phyloP scores from a whole-genome alignment of 768 basidiomycete genomes.

The Termitomyces bulborhizus region DNA sequence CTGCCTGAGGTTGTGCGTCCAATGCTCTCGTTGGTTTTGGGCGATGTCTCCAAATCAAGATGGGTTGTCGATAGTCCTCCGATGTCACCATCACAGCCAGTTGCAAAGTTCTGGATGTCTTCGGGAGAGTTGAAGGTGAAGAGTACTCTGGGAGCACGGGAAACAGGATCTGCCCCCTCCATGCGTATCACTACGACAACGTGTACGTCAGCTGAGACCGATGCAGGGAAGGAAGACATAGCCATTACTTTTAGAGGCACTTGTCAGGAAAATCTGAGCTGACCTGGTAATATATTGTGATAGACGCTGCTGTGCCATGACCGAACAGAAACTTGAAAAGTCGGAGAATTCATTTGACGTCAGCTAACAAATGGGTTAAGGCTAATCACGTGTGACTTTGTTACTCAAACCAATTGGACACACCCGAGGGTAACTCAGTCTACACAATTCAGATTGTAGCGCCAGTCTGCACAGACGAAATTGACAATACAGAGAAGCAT shows the following conservation, averaged over 20 bases:
- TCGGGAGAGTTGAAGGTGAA: slow-evolving; percentile 56
- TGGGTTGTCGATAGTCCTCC: slow-evolving; percentile 79
- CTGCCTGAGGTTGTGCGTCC: slow-evolving; percentile 49
- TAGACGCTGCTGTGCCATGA: slow-evolving; percentile 26
- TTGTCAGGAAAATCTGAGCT: slow-evolving; percentile 28
- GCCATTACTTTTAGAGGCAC: slow-evolving; percentile 27
- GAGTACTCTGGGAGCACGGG: slow-evolving; percentile 56
- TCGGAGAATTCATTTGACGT: slow-evolving; percentile 1
- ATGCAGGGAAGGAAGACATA: neutral
- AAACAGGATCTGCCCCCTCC: slow-evolving; percentile 65
- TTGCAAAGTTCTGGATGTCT: slow-evolving; percentile 59
- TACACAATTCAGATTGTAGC: too few species aligned
- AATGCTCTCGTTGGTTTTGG: slow-evolving; percentile 36
- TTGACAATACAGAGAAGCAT: too few species aligned
- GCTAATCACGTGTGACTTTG: neutral
- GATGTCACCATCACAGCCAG: slow-evolving; percentile 85
- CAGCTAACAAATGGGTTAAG: neutral
- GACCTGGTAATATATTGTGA: slow-evolving; percentile 33
- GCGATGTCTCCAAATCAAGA: slow-evolving; percentile 59
- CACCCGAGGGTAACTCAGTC: too few species aligned
- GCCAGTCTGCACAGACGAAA: too few species aligned
- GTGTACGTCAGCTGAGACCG: neutral
- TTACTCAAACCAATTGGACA: too few species aligned
- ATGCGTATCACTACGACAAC: slow-evolving; percentile 57
- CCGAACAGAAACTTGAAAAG: neutral